Evolutionary conservation across 2,329 filamentous ascomycete species (phyloP).

Genomic region (Ophiostoma perfectum): DNA sequence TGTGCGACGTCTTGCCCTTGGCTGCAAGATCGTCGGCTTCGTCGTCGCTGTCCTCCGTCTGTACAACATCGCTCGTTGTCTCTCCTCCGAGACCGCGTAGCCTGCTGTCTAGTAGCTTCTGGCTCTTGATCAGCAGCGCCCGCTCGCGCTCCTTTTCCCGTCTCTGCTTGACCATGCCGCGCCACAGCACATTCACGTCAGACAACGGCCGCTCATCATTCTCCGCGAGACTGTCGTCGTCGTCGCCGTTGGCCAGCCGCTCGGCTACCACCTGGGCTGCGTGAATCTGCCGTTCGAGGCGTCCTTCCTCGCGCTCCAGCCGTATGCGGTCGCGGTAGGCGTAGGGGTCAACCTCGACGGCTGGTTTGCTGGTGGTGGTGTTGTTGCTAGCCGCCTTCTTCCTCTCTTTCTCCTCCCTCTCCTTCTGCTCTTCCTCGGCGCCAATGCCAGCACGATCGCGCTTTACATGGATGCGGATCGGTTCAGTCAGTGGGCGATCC

Average conservation of each 20-base stretch:
- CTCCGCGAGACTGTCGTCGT: conserved; percentile 29
- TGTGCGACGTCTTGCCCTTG: conserved; percentile 49
- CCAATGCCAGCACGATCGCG: conserved; percentile 80
- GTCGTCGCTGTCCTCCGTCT: conserved; percentile 48
- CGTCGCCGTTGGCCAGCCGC: conserved; percentile 52
- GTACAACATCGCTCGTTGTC: conserved; percentile 55
- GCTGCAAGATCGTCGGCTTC: conserved; percentile 51
- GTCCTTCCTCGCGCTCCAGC: conserved; percentile 62
- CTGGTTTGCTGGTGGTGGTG: conserved; percentile 41
- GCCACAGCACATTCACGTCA: conserved; percentile 72
- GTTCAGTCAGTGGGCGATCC: conserved; percentile 48
- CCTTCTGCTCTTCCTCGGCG: conserved; percentile 72
- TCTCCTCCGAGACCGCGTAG: conserved; percentile 42
- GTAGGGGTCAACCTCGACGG: conserved; percentile 48
- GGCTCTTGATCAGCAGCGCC: conserved; percentile 59
- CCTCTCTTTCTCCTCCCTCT: conserved; percentile 36
- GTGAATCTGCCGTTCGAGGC: conserved; percentile 62
- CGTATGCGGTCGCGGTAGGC: conserved; percentile 70
- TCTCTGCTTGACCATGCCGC: conserved; percentile 64
- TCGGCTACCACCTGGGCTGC: conserved; percentile 82
- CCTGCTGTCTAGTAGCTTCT: conserved; percentile 32
- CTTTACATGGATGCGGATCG: conserved; percentile 70
- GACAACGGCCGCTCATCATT: conserved; percentile 45
- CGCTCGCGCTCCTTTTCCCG: conserved; percentile 65
- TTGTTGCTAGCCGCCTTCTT: conserved; percentile 45